Base-by-base conservation (phyloP, 148 eudicot species). In the Spergularia bocconei region DNA sequence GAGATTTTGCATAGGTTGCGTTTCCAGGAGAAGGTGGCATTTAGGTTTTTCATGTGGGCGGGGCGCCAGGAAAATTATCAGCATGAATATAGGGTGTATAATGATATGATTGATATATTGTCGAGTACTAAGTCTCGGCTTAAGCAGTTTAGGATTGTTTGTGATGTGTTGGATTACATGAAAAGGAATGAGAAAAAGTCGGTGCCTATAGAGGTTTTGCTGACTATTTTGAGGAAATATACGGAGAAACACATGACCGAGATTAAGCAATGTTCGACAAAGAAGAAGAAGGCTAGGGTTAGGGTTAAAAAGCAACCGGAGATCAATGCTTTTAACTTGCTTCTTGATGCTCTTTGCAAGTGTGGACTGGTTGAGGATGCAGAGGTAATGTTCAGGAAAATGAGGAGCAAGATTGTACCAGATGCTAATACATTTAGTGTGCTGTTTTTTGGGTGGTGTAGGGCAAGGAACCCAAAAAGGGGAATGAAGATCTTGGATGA, bases 361-460 rank as follows among this genome's bases (percentile, higher is more conserved):
- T 95, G 99, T 77, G 63, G 86, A 72, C 79, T 95, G 68, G 96
- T 92, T 57, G 92, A 92, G 52, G 83, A 83, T 44, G 97, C 99
- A 3, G 96, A 92, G 63, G 63, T 75, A 54, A 82, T 90, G 89
- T 85, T 85, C 77, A 72, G 21, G 60, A 90, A 84, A 87, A 80
- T 92, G 68, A 82, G 78, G 75, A 79, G 68, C 58, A 90, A 84
- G 80, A 74, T 95, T 53, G 75, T 77, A 56, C 96, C 96, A 0
- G 83, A 90, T 91, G 90, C 86, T n/a, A 80, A 81, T 70, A 90
- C 97, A 0, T 95, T 84, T 63, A 90, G 82, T 66, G 85, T 85
- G 29, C 70, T 95, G 84, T 95, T 95, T 75, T 95, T 95, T 38
- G 99, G 99, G 23, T 95, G 99, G 99, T 95, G 99, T 81, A 88